A percentile compares a stretch with the other conserved stretches of the same genome.
phyloP scores from a whole-genome alignment of 2,329 filamentous ascomycete genomes.

The Aaosphaeria arxii region DNA sequence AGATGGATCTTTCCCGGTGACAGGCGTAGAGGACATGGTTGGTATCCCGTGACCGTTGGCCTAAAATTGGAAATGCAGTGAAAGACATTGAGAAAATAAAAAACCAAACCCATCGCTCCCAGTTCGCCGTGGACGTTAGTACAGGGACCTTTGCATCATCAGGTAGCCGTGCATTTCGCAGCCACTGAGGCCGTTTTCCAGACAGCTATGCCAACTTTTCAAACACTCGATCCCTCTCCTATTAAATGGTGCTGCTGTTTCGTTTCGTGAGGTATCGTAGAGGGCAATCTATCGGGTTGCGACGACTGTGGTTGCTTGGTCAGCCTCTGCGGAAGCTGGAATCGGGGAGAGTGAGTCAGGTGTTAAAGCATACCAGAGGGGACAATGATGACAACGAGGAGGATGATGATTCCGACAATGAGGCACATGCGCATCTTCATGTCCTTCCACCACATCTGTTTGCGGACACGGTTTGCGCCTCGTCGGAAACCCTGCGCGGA shows the following conservation, averaged over 20 bases:
- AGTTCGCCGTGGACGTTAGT: slow-evolving; percentile 35
- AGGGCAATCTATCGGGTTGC: no score
- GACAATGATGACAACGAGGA: slow-evolving; percentile 91
- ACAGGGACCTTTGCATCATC: slow-evolving; percentile 21
- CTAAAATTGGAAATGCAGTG: slow-evolving; percentile 28
- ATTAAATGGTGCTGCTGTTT: neutral
- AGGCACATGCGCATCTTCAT: slow-evolving; percentile 99
- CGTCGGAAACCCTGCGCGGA: slow-evolving; percentile 95
- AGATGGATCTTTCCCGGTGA: no score
- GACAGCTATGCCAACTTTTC: neutral
- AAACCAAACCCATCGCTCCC: slow-evolving; percentile 28
- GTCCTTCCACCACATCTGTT: slow-evolving; percentile 99
- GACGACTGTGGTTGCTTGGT: no score
- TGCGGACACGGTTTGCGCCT: slow-evolving; percentile 89
- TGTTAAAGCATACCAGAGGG: slow-evolving; percentile 65
- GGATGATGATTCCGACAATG: slow-evolving; percentile 82
- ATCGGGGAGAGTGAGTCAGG: no score
- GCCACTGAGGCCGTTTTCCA: neutral
- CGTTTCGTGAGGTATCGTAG: no score
- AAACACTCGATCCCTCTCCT: neutral
- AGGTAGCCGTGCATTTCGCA: neutral
- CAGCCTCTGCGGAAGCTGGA: no score
- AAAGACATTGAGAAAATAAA: slow-evolving; percentile 29
- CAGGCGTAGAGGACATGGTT: neutral
- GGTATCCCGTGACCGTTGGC: slow-evolving; percentile 5